Evolutionary conservation across 306 rosid species (phyloP).

Genomic region (Fragaria ananassa): DNA sequence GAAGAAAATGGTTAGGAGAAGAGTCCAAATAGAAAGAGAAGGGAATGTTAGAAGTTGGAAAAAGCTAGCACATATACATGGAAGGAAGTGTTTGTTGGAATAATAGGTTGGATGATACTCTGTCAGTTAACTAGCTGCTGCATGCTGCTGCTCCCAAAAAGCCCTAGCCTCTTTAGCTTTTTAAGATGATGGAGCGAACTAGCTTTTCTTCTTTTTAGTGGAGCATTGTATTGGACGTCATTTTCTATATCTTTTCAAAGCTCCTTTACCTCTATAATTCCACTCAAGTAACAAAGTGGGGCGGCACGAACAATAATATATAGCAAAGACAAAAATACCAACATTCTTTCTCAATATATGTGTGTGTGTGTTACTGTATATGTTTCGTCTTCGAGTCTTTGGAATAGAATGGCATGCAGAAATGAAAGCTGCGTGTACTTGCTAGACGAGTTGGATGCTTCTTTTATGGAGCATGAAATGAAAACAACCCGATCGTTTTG

Average conservation of each 20-base stretch:
- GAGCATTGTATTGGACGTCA: not conserved
- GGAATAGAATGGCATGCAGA: slow-evolving; percentile 73
- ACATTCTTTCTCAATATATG: slow-evolving; percentile 48
- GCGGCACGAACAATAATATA: slow-evolving; percentile 50
- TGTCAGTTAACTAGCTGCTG: slow-evolving; percentile 8
- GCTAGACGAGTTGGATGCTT: slow-evolving; percentile 39
- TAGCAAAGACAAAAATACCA: slow-evolving; percentile 41
- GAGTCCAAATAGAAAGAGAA: slow-evolving; percentile 59
- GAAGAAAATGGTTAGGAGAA: slow-evolving; percentile 43
- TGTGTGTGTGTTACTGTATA: slow-evolving; percentile 19
- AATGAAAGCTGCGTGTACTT: slow-evolving; percentile 67
- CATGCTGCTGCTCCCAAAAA: not conserved
- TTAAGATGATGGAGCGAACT: not conserved
- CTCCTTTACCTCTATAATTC: not conserved
- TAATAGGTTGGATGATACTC: slow-evolving; percentile 42
- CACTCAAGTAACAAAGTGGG: slow-evolving; percentile 32
- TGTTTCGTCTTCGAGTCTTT: slow-evolving; percentile 61
- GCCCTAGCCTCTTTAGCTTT: not conserved
- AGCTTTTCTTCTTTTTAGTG: not conserved
- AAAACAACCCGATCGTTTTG: not conserved
- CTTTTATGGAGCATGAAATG: not conserved
- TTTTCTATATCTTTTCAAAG: not conserved
- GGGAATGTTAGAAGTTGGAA: slow-evolving; percentile 1
- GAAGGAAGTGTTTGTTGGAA: slow-evolving; percentile 66
- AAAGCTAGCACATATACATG: slow-evolving; percentile 46